Base-by-base conservation (phyloP, 768 basidiomycete genomes). In the Rhodosporidiobolus sp. region DNA sequence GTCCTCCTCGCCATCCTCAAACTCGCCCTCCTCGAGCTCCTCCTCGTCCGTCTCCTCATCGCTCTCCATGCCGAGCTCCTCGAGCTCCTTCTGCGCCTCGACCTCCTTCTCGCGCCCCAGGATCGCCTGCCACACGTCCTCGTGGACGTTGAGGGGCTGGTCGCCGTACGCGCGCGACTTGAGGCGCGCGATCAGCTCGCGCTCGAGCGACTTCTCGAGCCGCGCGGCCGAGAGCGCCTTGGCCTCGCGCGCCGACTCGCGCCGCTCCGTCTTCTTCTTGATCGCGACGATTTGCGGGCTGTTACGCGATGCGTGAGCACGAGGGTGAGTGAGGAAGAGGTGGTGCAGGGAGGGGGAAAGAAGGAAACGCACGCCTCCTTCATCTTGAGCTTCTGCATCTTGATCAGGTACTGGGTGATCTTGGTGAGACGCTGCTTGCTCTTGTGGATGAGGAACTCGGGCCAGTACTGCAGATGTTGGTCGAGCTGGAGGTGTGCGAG, bases 351-450 rank as follows among this genome's bases (percentile, higher is more conserved):
- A 8, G 34, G n/a, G 34, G 35, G 4, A 38, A 38, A 55, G 53
- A 28, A 59, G 43, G 35, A 34, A 30, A 72, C 77, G 50, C 52
- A 77, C 75, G 71, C 71, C 38, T 79, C 79, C 70, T 78, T 72
- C 52, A 71, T 73, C 59, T 75, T 77, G 72, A 95, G 82, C 54
- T 91, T 88, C 70, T 95, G 87, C 94, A 98, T 96, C 84, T 96
- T 94, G 81, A 98, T 97, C 75, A 99, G 87, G 80, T 97, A 98
- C 81, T 99, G 96, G 0, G 95, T 98, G 78, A 99, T 97, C 84
- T 98, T 99, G 19, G 96, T 99, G 43, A 97, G 86, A 56, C 96
- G 88, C 83, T 99, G 96, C 85, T 99, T 99, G 87, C 96, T 98
- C 83, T 97, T 98, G 84, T 97, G 96, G 65, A 94, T 90, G 45